Base-by-base conservation (phyloP, 345 rosid species). In the Eutrema heterophyllum region DNA sequence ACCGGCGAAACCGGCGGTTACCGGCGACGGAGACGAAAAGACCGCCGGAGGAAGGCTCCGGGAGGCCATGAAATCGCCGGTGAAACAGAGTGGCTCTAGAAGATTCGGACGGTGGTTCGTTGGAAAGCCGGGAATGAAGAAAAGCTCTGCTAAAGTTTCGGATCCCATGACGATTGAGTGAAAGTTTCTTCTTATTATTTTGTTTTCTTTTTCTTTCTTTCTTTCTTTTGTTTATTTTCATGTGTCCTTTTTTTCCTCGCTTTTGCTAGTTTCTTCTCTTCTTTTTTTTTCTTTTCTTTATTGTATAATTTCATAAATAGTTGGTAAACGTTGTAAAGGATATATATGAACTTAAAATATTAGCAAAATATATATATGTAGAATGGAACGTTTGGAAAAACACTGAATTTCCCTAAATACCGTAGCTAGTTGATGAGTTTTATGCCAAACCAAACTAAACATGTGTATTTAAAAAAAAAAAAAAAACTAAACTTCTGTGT, bases 101-200 rank as follows among this genome's bases (percentile, higher is more conserved):
- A 70, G 60, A 45, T 76, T 76, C 44, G 75, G 65, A 52, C 58
- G 79, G 59, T 76, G 65, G 71, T 61, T 76, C 46, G 4, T 24
- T 60, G 69, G 69, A 26, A 75, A 75, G 9, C 41, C 49, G 1
- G 74, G 69, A 7, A 29, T 38, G 60, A 76, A 76, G 66, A 76
- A 76, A 63, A 70, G 16, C 66, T 68, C 79, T 24, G 79, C 79
- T 51, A 75, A 75, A 75, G 79, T 75, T 75, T 61, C 79, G 35
- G 79, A 75, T 44, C 79, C 70, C 50, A 61, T 53, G 79, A 5
- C 50, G 57, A 68, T 68, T 68, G 56, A 75, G 55, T 75, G 30
- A 60, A 4, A 3, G 45, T 18, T 59, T 9, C 15, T 14, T 53
- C 5, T 67, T 24, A 6, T 21, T 18, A 9, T 43, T 2, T 27